Conservation (phyloP, 148 eudicot genomes). For the Vaccinium corymbosum region DNA sequence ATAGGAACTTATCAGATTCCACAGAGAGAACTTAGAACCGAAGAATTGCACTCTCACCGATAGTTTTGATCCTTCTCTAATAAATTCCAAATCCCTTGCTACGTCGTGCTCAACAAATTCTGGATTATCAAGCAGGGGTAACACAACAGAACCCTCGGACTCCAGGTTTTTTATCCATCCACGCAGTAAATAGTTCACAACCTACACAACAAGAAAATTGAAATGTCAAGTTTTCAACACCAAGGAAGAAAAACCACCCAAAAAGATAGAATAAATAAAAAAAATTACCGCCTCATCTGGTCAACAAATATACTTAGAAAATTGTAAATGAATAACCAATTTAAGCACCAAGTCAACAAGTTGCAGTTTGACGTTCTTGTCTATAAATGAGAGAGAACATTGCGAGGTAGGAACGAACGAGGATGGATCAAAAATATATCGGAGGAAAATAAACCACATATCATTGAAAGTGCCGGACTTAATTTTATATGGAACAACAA, state of each 20-base stretch:
- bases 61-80: conserved; percentile 58
- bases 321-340: neutral
- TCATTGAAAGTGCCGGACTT: no score
- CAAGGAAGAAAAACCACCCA: neutral
- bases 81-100: conserved; percentile 59
- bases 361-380: neutral
- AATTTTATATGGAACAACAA: no score
- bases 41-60: conserved; percentile 51
- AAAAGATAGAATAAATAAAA: neutral
- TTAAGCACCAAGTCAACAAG: neutral
- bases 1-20: conserved; percentile 59
- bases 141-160: conserved; percentile 47
- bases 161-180: conserved; percentile 83
- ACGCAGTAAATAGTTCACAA: conserved; percentile 70
- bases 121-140: conserved; percentile 64
- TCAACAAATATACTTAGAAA: neutral
- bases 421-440: neutral
- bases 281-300: neutral
- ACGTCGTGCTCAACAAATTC: conserved; percentile 32
- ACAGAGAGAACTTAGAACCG: conserved; percentile 54
- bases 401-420: neutral
- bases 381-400: neutral
- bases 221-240: neutral
- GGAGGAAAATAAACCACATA: neutral
- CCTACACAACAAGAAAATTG: conserved; percentile 33